Percentiles rank a stretch among this genome's conserved stretches.
Conservation (phyloP, 495 filamentous ascomycete species). For the Filosporella fistucella region DNA sequence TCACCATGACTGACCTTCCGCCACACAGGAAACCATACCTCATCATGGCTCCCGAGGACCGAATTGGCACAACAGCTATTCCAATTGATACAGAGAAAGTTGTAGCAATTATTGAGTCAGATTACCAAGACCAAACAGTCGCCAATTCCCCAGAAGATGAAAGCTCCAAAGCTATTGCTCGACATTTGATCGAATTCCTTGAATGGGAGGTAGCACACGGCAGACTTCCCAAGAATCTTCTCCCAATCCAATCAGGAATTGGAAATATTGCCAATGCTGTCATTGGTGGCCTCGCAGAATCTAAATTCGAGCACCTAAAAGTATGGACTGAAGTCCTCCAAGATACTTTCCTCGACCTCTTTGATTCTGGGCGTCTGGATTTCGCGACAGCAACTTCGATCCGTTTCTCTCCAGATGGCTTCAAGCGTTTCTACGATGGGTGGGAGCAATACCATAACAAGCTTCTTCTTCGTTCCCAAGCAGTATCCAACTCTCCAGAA, state of each 20-base stretch:
- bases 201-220: constrained; percentile 72
- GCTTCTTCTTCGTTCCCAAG: constrained; percentile 81
- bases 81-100: constrained; percentile 88
- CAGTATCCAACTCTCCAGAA: constrained; percentile 89
- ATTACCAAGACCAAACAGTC: constrained; percentile 78
- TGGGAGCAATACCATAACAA: constrained; percentile 79
- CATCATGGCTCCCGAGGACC: constrained; percentile 72
- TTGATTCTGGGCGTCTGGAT: constrained; percentile 85
- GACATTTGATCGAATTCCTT: constrained; percentile 83
- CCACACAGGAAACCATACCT: constrained; percentile 81
- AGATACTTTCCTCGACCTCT: constrained; percentile 90
- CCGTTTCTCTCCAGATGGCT: constrained; percentile 87
- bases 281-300: constrained; percentile 76
- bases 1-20: constrained; percentile 80
- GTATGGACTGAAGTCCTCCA: constrained; percentile 96
- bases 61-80: constrained; percentile 79
- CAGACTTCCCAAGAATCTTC: constrained; percentile 70
- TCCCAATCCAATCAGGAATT: constrained; percentile 85
- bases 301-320: constrained; percentile 81
- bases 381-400: constrained; percentile 91
- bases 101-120: constrained; percentile 78
- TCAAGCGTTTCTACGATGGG: constrained; percentile 86
- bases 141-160: constrained; percentile 75
- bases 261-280: constrained; percentile 95
- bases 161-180: constrained; percentile 65